Conservation (phyloP, 345 rosid genomes). For the Chamaenerion angustifolium region DNA sequence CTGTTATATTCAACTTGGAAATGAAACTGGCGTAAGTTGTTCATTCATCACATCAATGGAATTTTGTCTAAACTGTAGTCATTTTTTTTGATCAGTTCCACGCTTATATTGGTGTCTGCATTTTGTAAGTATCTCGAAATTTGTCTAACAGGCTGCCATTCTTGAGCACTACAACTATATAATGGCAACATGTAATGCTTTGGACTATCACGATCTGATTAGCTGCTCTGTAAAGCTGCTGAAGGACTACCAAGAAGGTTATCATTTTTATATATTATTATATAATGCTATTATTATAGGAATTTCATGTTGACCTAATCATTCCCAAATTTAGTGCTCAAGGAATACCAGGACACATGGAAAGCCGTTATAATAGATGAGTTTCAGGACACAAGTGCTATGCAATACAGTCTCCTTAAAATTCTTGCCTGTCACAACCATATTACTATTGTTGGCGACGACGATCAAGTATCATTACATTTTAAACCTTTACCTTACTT, state of each 20-base stretch:
- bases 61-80: slow-evolving; percentile 1
- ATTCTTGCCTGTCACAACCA: slow-evolving; percentile 62
- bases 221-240: slow-evolving; percentile 70
- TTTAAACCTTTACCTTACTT: neutral
- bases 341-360: slow-evolving; percentile 69
- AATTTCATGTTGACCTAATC: slow-evolving; percentile 11
- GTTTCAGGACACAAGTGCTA: slow-evolving; percentile 91
- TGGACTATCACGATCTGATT: slow-evolving; percentile 92
- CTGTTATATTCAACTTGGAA: slow-evolving; percentile 44
- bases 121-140: neutral
- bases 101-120: no score
- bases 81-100: neutral
- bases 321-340: slow-evolving; percentile 34
- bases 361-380: slow-evolving; percentile 81
- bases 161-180: slow-evolving; percentile 52
- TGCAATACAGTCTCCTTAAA: slow-evolving; percentile 62
- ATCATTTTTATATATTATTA: slow-evolving; percentile 9
- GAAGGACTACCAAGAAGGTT: slow-evolving; percentile 70
- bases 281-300: neutral
- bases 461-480: slow-evolving; percentile 57
- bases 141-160: slow-evolving; percentile 53
- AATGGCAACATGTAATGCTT: slow-evolving; percentile 64
- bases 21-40: slow-evolving; percentile 66
- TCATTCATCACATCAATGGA: slow-evolving; percentile 2
- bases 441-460: slow-evolving; percentile 84